Evolutionary conservation across 1,284 basidiomycete species (phyloP).

Genomic region (Melanopsichium pennsylvanicum): DNA sequence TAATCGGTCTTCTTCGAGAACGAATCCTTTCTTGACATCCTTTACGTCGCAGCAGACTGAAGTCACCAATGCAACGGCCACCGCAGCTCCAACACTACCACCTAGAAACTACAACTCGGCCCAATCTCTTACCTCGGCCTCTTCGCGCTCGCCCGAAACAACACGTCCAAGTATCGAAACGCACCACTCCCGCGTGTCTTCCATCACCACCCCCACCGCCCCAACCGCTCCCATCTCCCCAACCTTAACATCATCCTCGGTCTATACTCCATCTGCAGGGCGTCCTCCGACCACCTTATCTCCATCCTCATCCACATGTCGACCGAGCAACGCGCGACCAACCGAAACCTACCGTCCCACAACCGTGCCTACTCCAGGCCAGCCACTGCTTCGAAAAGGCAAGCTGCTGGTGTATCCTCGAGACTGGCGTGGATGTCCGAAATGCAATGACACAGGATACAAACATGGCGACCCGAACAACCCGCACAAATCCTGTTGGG

Average conservation of each 20-base stretch:
- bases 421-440: slow-evolving; percentile 41
- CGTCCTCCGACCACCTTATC: slow-evolving; percentile 6
- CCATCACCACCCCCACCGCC: not conserved
- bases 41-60: slow-evolving; percentile 11
- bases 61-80: not conserved
- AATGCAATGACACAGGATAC: slow-evolving; percentile 50
- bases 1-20: not conserved
- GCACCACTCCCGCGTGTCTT: slow-evolving; percentile 27
- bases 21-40: slow-evolving; percentile 22
- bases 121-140: not conserved
- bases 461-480: slow-evolving; percentile 48
- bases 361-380: slow-evolving; percentile 42
- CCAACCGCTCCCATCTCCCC: slow-evolving; percentile 4
- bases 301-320: slow-evolving; percentile 5
- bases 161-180: slow-evolving; percentile 29
- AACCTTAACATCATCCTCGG: slow-evolving; percentile 3
- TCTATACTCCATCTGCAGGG: slow-evolving; percentile 17
- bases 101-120: slow-evolving; percentile 13
- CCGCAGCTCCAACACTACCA: slow-evolving; percentile 13
- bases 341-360: slow-evolving; percentile 33
- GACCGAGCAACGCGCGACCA: slow-evolving; percentile 4
- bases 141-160: not conserved
- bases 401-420: slow-evolving; percentile 47
- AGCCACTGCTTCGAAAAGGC: slow-evolving; percentile 41
- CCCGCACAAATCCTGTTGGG: slow-evolving; percentile 47